A percentile compares a stretch with the other conserved stretches of the same genome.
Evolutionary conservation across 78 protist genomes (phyloP).

Genomic region (Acrasis kona): DNA sequence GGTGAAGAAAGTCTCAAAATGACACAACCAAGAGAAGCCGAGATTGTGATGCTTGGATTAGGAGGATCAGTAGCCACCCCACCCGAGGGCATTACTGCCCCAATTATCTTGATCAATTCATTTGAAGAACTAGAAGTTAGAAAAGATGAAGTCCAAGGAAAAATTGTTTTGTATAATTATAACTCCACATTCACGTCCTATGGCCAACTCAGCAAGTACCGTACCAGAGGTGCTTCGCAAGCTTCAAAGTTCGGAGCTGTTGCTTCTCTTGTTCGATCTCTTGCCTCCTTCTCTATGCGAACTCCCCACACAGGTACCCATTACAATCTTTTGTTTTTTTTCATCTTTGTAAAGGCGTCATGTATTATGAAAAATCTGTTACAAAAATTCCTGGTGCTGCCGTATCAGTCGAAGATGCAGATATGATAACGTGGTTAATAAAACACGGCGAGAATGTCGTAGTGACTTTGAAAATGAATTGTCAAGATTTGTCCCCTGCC

Average conservation of each 20-base stretch:
- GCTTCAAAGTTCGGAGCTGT: constrained; percentile 55
- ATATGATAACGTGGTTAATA: constrained; percentile 38
- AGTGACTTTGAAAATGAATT: constrained; percentile 36
- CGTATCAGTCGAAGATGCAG: constrained; percentile 65
- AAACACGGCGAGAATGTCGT: constrained; percentile 8
- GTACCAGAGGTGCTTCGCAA: constrained; percentile 38
- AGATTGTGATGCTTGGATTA: constrained; percentile 40
- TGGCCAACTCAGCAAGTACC: constrained; percentile 16
- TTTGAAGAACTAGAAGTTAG: constrained; percentile 30
- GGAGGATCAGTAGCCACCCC: constrained; percentile 42
- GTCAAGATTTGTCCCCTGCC: constrained; percentile 9
- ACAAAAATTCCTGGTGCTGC: constrained; percentile 50
- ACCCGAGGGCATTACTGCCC: constrained; percentile 20
- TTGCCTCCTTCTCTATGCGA: constrained; percentile 51
- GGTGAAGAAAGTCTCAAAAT: constrained; percentile 28
- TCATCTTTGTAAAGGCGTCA: no score
- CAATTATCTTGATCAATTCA: constrained; percentile 37
- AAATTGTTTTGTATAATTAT: constrained; percentile 56
- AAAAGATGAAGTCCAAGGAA: constrained; percentile 16
- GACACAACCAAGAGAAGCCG: constrained; percentile 19
- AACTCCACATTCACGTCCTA: constrained; percentile 38
- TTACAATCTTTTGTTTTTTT: no score
- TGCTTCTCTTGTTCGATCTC: constrained; percentile 43
- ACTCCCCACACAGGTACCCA: constrained; percentile 64
- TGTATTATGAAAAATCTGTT: constrained; percentile 20